These are phyloP conservation scores for Aspergillus sp. DNA, from an alignment of 2,329 filamentous ascomycete genomes.

Conservation along the genomic window DNA sequence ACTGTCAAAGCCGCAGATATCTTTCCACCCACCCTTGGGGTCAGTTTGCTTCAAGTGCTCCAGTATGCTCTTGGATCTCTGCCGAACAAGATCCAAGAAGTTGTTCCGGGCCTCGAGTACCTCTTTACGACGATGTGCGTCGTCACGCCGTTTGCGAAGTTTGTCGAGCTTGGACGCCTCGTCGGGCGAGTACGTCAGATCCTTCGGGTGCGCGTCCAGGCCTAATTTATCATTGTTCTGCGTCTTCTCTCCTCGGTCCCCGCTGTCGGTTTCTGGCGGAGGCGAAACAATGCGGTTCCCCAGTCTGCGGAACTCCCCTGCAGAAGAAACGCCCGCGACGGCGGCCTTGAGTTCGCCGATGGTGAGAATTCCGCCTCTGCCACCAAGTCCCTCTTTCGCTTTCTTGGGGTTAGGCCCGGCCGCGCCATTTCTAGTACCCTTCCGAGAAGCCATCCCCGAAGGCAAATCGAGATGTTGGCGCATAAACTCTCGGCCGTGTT, in stretches of 20 bases:
- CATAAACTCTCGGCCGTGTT: conserved; percentile 40
- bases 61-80: conserved; percentile 32
- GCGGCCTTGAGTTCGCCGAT: conserved; percentile 34
- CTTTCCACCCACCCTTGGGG: conserved; percentile 38
- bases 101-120: conserved; percentile 34
- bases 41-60: conserved; percentile 37
- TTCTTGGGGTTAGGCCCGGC: conserved; percentile 16
- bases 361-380: conserved; percentile 34
- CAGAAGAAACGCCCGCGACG: conserved; percentile 27
- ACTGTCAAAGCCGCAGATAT: conserved; percentile 41
- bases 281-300: conserved; percentile 30
- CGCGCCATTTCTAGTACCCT: conserved; percentile 7
- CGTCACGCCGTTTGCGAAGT: conserved; percentile 24
- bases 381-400: conserved; percentile 21
- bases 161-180: conserved; percentile 32
- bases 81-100: conserved; percentile 35
- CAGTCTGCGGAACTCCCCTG: conserved; percentile 33
- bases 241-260: conserved; percentile 7
- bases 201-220: conserved; percentile 19
- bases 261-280: conserved; percentile 12
- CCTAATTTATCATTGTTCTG: conserved; percentile 18
- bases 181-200: conserved; percentile 26
- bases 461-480: conserved; percentile 11
- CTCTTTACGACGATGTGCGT: conserved; percentile 27
- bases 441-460: not conserved